Percentiles rank a stretch among this genome's conserved stretches.
These are phyloP conservation scores for Cyberlindnera bimundalis DNA, from an alignment of 805 yeast genomes.

Conservation along the genomic window DNA sequence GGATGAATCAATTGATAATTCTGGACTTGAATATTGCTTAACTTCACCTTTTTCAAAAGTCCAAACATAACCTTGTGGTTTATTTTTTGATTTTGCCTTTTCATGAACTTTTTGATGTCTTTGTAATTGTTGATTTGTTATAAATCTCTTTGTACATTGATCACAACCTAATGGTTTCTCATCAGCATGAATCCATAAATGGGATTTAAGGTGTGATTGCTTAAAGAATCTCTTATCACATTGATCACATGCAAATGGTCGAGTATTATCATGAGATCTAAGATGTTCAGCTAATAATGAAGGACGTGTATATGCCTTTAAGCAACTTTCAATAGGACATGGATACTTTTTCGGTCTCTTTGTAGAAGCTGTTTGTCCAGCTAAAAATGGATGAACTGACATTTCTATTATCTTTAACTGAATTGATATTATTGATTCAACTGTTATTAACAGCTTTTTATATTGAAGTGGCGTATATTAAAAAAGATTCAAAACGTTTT, in stretches of 20 bases:
- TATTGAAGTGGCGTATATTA: too few relatives aligned
- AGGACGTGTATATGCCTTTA: constrained; percentile 52
- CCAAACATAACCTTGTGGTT: too few relatives aligned
- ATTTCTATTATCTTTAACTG: not conserved
- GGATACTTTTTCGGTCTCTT: constrained; percentile 37
- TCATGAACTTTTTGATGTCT: constrained; percentile 57
- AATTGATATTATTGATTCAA: not conserved
- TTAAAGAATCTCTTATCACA: constrained; percentile 65
- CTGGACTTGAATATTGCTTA: too few relatives aligned
- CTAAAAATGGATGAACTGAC: too few relatives aligned
- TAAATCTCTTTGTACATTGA: constrained; percentile 58
- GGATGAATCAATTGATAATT: not conserved
- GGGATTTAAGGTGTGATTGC: constrained; percentile 78
- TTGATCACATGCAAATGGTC: constrained; percentile 63
- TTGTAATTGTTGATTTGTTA: constrained; percentile 52
- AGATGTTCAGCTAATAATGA: constrained; percentile 59
- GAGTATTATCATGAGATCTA: constrained; percentile 68
- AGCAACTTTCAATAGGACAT: constrained; percentile 46
- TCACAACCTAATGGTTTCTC: constrained; percentile 55
- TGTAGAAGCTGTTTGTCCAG: not conserved
- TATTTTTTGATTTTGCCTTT: not conserved
- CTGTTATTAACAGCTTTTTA: too few relatives aligned
- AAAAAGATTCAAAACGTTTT: too few relatives aligned
- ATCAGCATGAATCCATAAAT: constrained; percentile 60
- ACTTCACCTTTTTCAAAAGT: too few relatives aligned